phyloP scores from a whole-genome alignment of 1,139 yeast genomes.

The Kodamaea sp. region DNA sequence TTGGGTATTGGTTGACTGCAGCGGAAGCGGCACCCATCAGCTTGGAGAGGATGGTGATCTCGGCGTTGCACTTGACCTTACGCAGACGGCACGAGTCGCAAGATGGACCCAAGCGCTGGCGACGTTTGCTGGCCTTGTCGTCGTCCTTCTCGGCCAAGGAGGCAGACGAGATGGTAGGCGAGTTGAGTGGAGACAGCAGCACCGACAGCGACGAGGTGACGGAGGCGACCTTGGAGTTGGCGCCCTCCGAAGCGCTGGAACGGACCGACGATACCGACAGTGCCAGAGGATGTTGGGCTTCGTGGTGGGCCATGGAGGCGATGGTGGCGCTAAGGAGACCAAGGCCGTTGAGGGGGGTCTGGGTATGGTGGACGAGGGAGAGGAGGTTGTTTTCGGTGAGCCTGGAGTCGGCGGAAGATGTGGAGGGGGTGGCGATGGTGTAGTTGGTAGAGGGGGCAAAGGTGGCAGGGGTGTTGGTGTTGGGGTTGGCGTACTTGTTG shows the following conservation, averaged over 20 bases:
- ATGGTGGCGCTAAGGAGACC: constrained; percentile 18
- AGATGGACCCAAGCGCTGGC: constrained; percentile 74
- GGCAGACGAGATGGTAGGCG: constrained; percentile 9
- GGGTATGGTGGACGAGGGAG: constrained; percentile 9
- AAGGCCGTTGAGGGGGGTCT: constrained; percentile 12
- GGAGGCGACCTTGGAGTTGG: not conserved
- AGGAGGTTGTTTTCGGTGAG: constrained; percentile 15
- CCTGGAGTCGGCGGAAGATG: constrained; percentile 2
- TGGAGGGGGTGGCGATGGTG: constrained; percentile 5
- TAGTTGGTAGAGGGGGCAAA: constrained; percentile 12
- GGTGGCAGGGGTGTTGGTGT: constrained; percentile 2
- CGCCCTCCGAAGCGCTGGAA: not conserved
- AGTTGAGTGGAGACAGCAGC: constrained; percentile 11
- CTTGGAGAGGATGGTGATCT: constrained; percentile 32
- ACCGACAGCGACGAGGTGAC: constrained; percentile 8
- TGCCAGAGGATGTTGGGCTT: no score
- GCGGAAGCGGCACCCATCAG: no score
- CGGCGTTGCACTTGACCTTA: constrained; percentile 76
- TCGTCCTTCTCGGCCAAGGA: constrained; percentile 3
- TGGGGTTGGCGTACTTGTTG: constrained; percentile 1
- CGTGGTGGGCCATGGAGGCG: constrained; percentile 8
- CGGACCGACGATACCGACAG: no score
- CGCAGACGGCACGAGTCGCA: constrained; percentile 73
- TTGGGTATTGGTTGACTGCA: constrained; percentile 7
- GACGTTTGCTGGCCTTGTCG: constrained; percentile 27